Evolutionary conservation across 2,329 filamentous ascomycete species (phyloP).

Genomic region (Clarireedia hainanense): DNA sequence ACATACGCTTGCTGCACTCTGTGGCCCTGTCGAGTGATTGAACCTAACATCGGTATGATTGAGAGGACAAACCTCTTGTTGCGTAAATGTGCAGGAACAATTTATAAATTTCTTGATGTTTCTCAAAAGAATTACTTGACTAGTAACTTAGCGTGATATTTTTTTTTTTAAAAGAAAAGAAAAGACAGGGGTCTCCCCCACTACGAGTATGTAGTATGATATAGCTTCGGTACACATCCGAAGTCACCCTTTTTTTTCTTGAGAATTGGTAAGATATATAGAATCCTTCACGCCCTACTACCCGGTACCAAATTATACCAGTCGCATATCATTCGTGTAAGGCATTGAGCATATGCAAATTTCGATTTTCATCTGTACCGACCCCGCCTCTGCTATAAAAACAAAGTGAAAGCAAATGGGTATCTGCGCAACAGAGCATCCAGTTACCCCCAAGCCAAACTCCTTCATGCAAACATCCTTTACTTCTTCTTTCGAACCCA

Average conservation of each 20-base stretch:
- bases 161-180: neutral
- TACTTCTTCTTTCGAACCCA: neutral
- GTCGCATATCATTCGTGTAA: neutral
- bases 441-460: constrained; percentile 8
- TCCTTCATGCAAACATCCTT: constrained; percentile 2
- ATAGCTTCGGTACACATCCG: too few relatives aligned
- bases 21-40: constrained; percentile 18
- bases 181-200: neutral
- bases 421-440: constrained; percentile 13
- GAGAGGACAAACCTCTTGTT: neutral
- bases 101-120: too few relatives aligned
- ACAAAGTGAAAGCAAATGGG: constrained; percentile 16
- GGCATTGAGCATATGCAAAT: neutral
- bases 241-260: too few relatives aligned
- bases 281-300: too few relatives aligned
- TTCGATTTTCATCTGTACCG: neutral
- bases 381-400: neutral
- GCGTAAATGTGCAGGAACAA: too few relatives aligned
- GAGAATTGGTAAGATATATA: too few relatives aligned
- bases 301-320: too few relatives aligned
- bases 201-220: too few relatives aligned
- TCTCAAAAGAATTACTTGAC: too few relatives aligned
- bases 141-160: constrained; percentile 3
- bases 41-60: constrained; percentile 19
- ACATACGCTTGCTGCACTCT: constrained; percentile 16